phyloP scores from a whole-genome alignment of 1,284 basidiomycete genomes.

The Microstroma glucosiphilum region DNA sequence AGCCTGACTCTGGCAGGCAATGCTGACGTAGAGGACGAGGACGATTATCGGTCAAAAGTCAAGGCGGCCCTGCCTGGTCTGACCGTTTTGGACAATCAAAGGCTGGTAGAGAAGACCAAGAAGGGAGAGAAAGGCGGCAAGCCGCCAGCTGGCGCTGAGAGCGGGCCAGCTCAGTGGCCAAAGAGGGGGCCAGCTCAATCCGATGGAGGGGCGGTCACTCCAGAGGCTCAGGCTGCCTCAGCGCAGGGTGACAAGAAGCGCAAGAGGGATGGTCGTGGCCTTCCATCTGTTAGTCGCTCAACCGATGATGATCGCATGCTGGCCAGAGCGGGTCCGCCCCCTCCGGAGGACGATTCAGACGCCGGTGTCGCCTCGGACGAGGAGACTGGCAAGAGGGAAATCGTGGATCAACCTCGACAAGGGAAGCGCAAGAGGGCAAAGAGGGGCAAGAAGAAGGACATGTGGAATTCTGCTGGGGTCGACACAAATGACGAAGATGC shows the following conservation, averaged over 20 bases:
- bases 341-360: background rate
- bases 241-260: background rate
- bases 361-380: background rate
- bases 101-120: constrained; percentile 2
- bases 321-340: background rate
- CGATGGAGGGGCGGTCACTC: background rate
- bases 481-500: background rate
- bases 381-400: no score
- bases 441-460: constrained; percentile 1
- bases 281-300: background rate
- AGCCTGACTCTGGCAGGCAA: constrained; percentile 4
- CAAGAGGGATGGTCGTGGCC: background rate
- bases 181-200: background rate
- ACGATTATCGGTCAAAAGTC: background rate
- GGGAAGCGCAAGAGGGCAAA: background rate
- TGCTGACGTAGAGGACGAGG: constrained; percentile 6
- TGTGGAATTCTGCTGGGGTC: background rate
- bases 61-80: background rate
- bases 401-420: background rate
- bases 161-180: background rate
- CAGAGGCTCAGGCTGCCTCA: background rate
- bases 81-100: background rate
- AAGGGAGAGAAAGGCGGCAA: background rate
- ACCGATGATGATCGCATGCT: background rate
- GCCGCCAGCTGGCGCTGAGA: background rate